phyloP scores from a whole-genome alignment of 2,329 filamentous ascomycete species.

The Ophiostoma montium region DNA sequence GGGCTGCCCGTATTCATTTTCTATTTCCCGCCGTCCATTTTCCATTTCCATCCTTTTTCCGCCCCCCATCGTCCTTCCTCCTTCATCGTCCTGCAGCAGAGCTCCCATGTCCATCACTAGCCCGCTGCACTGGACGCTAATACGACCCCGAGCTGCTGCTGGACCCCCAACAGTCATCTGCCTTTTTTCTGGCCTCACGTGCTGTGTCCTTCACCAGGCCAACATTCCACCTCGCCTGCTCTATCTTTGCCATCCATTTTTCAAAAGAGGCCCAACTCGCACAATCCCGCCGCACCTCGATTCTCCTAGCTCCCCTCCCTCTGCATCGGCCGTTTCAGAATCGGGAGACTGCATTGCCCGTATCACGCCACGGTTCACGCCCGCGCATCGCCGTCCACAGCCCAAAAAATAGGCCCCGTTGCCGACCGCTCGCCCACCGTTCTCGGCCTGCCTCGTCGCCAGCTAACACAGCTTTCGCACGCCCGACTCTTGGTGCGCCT shows the following conservation, averaged over 20 bases:
- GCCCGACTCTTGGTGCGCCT: not conserved
- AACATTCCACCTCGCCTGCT: not conserved
- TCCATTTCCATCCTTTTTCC: not conserved
- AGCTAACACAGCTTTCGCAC: not conserved
- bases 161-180: not conserved
- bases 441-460: not conserved
- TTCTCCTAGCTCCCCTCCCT: not conserved
- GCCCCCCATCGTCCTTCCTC: no score
- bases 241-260: not conserved
- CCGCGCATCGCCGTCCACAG: not conserved
- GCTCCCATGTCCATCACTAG: not conserved
- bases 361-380: slow-evolving; percentile 5
- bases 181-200: not conserved
- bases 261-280: not conserved
- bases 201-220: not conserved
- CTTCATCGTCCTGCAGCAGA: no score
- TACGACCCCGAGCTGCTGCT: not conserved
- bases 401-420: no score
- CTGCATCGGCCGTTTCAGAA: slow-evolving; percentile 6
- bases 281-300: not conserved
- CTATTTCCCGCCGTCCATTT: no score
- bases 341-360: slow-evolving; percentile 1
- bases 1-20: no score
- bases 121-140: not conserved
- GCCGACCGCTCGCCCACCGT: not conserved